Base-by-base conservation (phyloP, 1,284 basidiomycete genomes). In the Caloboletus firmus region DNA sequence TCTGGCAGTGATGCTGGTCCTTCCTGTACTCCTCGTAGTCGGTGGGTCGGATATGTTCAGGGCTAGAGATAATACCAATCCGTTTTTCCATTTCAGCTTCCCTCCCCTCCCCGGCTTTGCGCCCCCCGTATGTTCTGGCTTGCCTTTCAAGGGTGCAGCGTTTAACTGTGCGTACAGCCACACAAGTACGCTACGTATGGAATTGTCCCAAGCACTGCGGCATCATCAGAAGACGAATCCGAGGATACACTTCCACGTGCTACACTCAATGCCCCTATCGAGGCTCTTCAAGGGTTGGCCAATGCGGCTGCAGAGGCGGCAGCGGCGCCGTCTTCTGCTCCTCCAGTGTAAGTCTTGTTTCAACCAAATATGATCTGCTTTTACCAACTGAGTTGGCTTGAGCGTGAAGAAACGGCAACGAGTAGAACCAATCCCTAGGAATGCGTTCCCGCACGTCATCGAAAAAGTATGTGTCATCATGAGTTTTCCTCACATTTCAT, bases 251-350 rank as follows among this genome's bases (percentile, higher is more conserved):
- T 94, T 6, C 89, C 91, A 15, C 81, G 91, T 36, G 82, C 88
- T 26, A 83, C 87, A 34, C 76, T 95, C 59, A 92, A 90, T 57
- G 93, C 94, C 0, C 94, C 94, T 1, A 96, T 96, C 55, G 93
- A 96, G 68, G 94, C 94, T 5, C 76, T 96, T 32, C 91, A 96
- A 67, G 92, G 93, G 3, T 77, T 96, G 42, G 94, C 93, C 13
- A 95, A 96, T 68, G 93, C 93, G 3, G 93, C 93, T 5, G 94
- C 92, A 24, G 93, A 95, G 70, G 91, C 93, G 3, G 93, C 94
- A 1, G 88, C 90, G 5, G 88, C 80, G 3, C 82, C 90, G 3
- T 78, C 76, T 15, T 52, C 72, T 7, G 66, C 72, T 30, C 60
- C 74, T 39, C 47, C 61, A 9, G 54, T 59, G 71, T 73, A 34